Base-by-base conservation (phyloP, 1,139 yeast species). In the Geotrichum candidum region DNA sequence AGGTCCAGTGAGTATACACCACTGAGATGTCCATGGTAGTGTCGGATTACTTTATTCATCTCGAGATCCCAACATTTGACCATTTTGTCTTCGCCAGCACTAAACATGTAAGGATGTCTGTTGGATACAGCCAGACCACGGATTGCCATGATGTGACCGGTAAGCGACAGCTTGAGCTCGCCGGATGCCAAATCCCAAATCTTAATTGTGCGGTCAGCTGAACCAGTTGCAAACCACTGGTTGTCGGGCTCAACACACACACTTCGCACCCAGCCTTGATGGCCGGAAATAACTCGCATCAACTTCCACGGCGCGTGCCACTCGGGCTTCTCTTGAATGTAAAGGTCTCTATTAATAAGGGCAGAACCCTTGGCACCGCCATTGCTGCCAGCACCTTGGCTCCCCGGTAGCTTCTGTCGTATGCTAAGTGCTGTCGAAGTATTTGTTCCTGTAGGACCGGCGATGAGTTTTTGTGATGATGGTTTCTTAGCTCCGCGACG, bases 61-160 rank as follows among this genome's bases (percentile, higher is more conserved):
- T 94, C 98, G 68, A 95, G 78, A 76, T 95, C 99, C 97, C 98
- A 95, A 74, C 98, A 92, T 70, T 91, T 84, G n/a, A 91, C 90
- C 51, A 91, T 82, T 72, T 92, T 92, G 74, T 95, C 99, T 72
- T 94, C 98, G 50, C 97, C 89, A 33, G 95, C 95, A 11, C 95
- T 85, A 72, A 91, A 95, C 76, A 95, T 77, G 73, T 94, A 94
- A 0, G 98, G 97, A 69, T 85, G 90, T 62, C 88, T 78, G 2
- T 81, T 76, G 0, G 97, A 89, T 0, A 92, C 82, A 0, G 82
- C 86, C 33, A 94, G 72, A 1, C 91, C 88, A 60, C 97, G 77
- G 1, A 95, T 94, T 0, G 91, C 86, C 96, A 94, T 88, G 4
- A 88, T 82, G 74, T 95, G 99, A 0, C 97, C 97, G 0, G 96